Evolutionary conservation across 2,329 filamentous ascomycete genomes (phyloP).

Genomic region (Alternaria burnsii): DNA sequence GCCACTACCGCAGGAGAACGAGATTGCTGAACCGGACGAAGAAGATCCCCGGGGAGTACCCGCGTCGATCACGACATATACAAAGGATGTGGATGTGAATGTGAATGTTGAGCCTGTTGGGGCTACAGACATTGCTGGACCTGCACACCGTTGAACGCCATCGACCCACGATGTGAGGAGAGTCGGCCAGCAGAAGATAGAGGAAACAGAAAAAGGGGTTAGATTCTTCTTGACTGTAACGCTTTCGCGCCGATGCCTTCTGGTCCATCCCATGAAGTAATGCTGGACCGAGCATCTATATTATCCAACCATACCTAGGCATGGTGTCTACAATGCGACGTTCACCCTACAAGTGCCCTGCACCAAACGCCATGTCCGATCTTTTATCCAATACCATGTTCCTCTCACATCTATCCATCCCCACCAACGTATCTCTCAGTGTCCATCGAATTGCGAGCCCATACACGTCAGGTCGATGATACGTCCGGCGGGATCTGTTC

Average conservation of each 20-base stretch:
- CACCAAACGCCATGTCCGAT: not conserved
- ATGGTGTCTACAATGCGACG: not conserved
- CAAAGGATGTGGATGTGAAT: conserved; percentile 24
- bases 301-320: not conserved
- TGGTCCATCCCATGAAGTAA: not conserved
- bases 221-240: not conserved
- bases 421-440: not conserved
- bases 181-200: not conserved
- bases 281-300: not conserved
- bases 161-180: not conserved
- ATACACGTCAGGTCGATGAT: not conserved
- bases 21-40: conserved; percentile 7
- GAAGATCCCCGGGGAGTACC: conserved; percentile 13
- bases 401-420: not conserved
- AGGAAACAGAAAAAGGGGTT: not conserved
- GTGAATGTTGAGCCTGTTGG: conserved; percentile 29
- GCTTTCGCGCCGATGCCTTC: not conserved
- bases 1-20: conserved; percentile 30
- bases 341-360: not conserved
- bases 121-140: conserved; percentile 23
- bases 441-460: conserved; percentile 4
- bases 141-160: conserved; percentile 4
- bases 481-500: not conserved
- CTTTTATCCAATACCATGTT: not conserved
- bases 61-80: not conserved